These are phyloP conservation scores for Tolypocladium paradoxum DNA, from an alignment of 2,329 filamentous ascomycete species.

Conservation along the genomic window DNA sequence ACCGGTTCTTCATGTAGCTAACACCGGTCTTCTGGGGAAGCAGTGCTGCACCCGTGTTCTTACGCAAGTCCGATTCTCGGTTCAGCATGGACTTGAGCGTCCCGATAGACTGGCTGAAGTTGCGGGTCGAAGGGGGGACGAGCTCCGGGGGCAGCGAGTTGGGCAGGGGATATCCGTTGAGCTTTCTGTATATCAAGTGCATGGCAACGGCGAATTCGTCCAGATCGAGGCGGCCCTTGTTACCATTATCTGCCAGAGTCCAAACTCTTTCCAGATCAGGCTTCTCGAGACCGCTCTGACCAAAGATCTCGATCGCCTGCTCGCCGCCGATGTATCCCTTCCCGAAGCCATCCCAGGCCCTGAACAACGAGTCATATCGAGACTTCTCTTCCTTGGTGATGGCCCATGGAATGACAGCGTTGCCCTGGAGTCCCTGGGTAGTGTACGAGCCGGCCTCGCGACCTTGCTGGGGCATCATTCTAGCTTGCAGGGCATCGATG, in stretches of 20 bases:
- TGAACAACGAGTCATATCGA: constrained; percentile 89
- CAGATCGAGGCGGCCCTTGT: constrained; percentile 86
- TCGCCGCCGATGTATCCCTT: constrained; percentile 89
- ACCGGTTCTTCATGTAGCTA: constrained; percentile 93
- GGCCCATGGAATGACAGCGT: constrained; percentile 94
- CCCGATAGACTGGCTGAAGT: constrained; percentile 86
- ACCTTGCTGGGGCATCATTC: constrained; percentile 95
- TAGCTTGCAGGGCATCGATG: constrained; percentile 81
- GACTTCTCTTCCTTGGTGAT: constrained; percentile 98
- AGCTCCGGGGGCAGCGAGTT: constrained; percentile 82
- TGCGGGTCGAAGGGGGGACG: constrained; percentile 86
- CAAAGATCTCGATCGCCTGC: constrained; percentile 93
- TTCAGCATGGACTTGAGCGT: constrained; percentile 83
- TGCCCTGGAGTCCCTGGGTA: constrained; percentile 78
- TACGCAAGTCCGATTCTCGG: constrained; percentile 80
- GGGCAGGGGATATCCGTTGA: constrained; percentile 91
- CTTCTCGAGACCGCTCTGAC: constrained; percentile 88
- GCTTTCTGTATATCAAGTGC: constrained; percentile 95
- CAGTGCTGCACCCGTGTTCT: constrained; percentile 79
- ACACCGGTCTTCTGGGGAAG: constrained; percentile 96
- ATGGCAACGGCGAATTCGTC: constrained; percentile 98
- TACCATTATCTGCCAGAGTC: constrained; percentile 88
- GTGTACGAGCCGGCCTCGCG: constrained; percentile 76
- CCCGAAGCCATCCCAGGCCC: constrained; percentile 87
- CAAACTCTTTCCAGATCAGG: constrained; percentile 84